Base-by-base conservation (phyloP, 371 early-diverging fungal genomes). In the Apophysomyces variabilis region DNA sequence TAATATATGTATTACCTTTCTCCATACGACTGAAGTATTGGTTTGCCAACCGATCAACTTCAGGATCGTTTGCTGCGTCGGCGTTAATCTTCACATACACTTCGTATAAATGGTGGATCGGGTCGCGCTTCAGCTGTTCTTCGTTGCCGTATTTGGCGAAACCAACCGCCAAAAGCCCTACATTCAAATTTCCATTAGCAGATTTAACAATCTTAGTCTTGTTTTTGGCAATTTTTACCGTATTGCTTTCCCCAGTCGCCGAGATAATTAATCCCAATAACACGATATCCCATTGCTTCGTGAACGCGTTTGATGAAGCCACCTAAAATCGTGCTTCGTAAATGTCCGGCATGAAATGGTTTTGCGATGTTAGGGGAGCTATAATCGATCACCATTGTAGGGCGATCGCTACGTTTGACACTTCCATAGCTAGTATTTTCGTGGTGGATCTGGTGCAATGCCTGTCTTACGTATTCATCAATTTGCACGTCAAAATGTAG, bases 221-320 rank as follows among this genome's bases (percentile, higher is more conserved):
- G 13, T 45, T 60, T 18, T 36, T 57, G 41, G 46, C 50, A n/a
- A 5, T 21, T 36, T 65, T 63, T 74, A 80, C 85, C 99, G 81
- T 96, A 99, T 78, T 99, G 99, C 77, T 99, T 99, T 59, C 99
- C 99, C 99, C 99, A 99, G 80, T 99, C 99, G 38, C 99, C 99
- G 32, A 99, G 86, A 79, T 99, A 99, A 86, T 99, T 99, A 72
- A 99, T 93, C 16, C 92, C 85, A 46, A 92, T 77, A 7, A 92
- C 89, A 12, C 92, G 86, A 78, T 93, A 96, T 11, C 99, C 99
- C 68, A 90, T 85, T 18, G 93, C 92, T 60, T 87, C 84, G 75
- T 92, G 86, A 12, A 95, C 84, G 45, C 94, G 92, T 66, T 83
- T 80, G 37, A 98, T 85, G 80, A 97, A 97, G 76, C 95, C 95